Conservation (phyloP, 2,329 filamentous ascomycete genomes). For the Byssoonygena ceratinophila region DNA sequence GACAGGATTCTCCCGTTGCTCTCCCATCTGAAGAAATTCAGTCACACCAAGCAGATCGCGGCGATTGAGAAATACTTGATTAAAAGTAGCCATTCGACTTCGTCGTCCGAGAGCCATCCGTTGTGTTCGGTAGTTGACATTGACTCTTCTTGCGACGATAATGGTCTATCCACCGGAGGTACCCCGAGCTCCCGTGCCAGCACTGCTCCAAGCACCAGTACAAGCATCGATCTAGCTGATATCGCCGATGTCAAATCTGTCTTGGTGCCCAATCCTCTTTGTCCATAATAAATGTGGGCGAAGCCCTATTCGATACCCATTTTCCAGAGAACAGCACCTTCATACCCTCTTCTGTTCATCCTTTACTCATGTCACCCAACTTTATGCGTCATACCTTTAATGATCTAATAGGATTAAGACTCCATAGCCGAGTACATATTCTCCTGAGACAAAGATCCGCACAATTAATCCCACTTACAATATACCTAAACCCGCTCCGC, state of each 20-base stretch:
- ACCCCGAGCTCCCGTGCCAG: conserved; percentile 8
- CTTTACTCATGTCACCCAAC: background rate
- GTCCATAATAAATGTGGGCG: background rate
- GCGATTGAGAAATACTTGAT: conserved; percentile 46
- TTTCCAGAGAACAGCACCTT: background rate
- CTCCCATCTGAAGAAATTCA: conserved; percentile 51
- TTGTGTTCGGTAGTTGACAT: background rate
- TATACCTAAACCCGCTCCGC: background rate
- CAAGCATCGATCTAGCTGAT: conserved; percentile 2
- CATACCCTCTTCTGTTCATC: background rate
- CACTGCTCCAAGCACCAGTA: conserved; percentile 5
- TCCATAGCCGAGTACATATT: background rate
- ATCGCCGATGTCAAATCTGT: background rate
- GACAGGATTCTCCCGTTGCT: conserved; percentile 56
- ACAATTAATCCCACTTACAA: background rate
- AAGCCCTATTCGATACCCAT: background rate
- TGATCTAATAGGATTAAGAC: background rate
- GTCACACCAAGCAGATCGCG: conserved; percentile 55
- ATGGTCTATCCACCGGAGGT: background rate
- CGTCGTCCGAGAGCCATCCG: background rate
- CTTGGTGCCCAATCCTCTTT: background rate
- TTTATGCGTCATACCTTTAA: background rate
- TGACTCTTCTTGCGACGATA: conserved; percentile 6
- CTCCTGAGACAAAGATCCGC: background rate
- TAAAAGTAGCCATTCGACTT: background rate